These are phyloP conservation scores for Sanghuangporus baumii DNA, from an alignment of 1,284 basidiomycete species.

Conservation along the genomic window DNA sequence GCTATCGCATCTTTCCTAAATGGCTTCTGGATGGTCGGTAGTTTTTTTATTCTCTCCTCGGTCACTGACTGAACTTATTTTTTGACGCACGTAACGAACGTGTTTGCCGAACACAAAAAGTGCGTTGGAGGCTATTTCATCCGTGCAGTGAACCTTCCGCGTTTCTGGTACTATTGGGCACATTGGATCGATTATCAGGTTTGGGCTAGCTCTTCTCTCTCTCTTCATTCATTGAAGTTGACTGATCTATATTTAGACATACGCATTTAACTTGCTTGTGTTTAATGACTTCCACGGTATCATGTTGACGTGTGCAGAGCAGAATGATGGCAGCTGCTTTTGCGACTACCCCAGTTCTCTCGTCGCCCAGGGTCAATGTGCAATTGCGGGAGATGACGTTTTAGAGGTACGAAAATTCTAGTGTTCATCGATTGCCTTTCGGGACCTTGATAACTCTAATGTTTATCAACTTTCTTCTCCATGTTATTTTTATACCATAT, in stretches of 20 bases:
- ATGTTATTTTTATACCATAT: neutral
- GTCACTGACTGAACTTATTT: neutral
- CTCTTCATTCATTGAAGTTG: neutral
- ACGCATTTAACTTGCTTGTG: conserved; percentile 35
- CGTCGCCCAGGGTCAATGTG: conserved; percentile 23
- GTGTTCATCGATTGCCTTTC: neutral
- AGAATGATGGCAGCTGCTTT: conserved; percentile 23
- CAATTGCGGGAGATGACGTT: conserved; percentile 29
- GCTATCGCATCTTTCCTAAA: conserved; percentile 53
- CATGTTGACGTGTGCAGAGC: conserved; percentile 37
- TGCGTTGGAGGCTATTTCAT: conserved; percentile 39
- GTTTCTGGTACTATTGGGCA: conserved; percentile 54
- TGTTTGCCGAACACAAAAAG: neutral
- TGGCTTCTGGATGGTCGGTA: conserved; percentile 55
- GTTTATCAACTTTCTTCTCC: neutral
- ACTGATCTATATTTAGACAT: conserved; percentile 28
- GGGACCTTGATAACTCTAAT: neutral
- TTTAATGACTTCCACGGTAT: conserved; percentile 48
- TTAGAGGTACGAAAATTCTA: conserved; percentile 20
- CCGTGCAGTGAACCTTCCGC: conserved; percentile 44
- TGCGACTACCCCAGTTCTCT: conserved; percentile 29
- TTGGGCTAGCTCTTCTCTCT: conserved; percentile 19
- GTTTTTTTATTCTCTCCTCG: neutral
- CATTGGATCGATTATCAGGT: conserved; percentile 47
- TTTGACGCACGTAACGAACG: neutral